Percentiles rank a stretch among this genome's conserved stretches.
phyloP scores from a whole-genome alignment of 2,329 filamentous ascomycete genomes.

The Hypoxylon sp. region DNA sequence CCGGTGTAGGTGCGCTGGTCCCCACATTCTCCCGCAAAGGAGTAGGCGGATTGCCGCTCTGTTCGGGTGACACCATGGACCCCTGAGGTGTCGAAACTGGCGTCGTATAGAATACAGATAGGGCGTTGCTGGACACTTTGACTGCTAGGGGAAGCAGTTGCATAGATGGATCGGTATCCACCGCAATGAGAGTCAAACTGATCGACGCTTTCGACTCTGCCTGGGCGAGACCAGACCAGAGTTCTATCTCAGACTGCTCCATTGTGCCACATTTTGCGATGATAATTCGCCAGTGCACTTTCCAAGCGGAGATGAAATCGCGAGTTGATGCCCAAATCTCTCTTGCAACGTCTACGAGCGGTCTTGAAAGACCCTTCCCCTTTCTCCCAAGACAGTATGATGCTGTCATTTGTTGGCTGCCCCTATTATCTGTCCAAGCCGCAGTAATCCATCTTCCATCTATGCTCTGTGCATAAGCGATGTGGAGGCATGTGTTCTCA shows the following conservation, averaged over 20 bases:
- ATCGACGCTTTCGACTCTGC: slow-evolving; percentile 66
- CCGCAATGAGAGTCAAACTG: slow-evolving; percentile 72
- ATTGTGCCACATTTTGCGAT: slow-evolving; percentile 80
- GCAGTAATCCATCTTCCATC: slow-evolving; percentile 84
- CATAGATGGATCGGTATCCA: slow-evolving; percentile 75
- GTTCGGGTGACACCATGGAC: slow-evolving; percentile 72
- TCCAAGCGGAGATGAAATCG: slow-evolving; percentile 78
- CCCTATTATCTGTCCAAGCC: slow-evolving; percentile 85
- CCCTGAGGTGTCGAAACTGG: slow-evolving; percentile 78
- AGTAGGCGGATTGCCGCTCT: slow-evolving; percentile 66
- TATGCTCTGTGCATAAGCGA: slow-evolving; percentile 82
- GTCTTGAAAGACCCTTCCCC: slow-evolving; percentile 64
- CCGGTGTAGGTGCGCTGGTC: slow-evolving; percentile 62
- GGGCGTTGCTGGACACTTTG: slow-evolving; percentile 62
- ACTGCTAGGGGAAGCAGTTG: slow-evolving; percentile 71
- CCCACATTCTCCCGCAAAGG: slow-evolving; percentile 59
- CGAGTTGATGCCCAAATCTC: slow-evolving; percentile 86
- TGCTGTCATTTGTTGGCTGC: slow-evolving; percentile 78
- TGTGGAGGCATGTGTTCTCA: slow-evolving; percentile 84
- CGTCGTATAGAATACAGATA: slow-evolving; percentile 69
- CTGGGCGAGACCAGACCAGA: slow-evolving; percentile 69
- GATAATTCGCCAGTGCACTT: slow-evolving; percentile 83
- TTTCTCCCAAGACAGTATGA: slow-evolving; percentile 80
- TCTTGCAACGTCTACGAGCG: slow-evolving; percentile 74
- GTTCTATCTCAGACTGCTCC: slow-evolving; percentile 74